Evolutionary conservation across 371 early-diverging fungal genomes (phyloP).

Genomic region (Mortierella sp.): DNA sequence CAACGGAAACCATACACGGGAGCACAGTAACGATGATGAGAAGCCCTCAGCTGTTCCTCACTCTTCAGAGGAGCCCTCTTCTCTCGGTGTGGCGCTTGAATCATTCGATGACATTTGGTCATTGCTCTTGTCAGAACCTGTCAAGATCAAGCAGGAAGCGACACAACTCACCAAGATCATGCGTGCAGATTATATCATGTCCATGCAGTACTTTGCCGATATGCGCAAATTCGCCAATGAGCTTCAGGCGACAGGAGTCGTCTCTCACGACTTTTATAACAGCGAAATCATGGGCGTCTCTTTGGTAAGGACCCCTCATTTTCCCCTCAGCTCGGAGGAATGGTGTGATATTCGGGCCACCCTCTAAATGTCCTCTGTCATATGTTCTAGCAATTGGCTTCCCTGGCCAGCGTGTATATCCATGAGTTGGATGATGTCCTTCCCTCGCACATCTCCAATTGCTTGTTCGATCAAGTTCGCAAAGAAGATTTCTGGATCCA

Average conservation of each 20-base stretch:
- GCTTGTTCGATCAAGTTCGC: slow-evolving; percentile 62
- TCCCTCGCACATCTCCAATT: slow-evolving; percentile 63
- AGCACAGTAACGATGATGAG: slow-evolving; percentile 33
- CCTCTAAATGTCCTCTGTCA: neutral
- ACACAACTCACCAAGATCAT: slow-evolving; percentile 54
- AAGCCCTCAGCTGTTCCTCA: slow-evolving; percentile 4
- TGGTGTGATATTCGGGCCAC: neutral
- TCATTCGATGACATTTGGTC: slow-evolving; percentile 61
- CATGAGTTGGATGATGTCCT: slow-evolving; percentile 74
- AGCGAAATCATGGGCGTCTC: slow-evolving; percentile 71
- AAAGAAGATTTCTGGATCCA: slow-evolving; percentile 63
- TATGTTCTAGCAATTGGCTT: slow-evolving; percentile 62
- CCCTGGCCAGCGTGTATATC: slow-evolving; percentile 65
- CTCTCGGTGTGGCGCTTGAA: neutral
- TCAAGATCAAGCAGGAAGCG: slow-evolving; percentile 9
- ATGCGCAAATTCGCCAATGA: slow-evolving; percentile 61
- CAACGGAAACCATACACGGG: slow-evolving; percentile 6
- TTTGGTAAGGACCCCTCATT: slow-evolving; percentile 28
- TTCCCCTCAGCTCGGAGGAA: neutral
- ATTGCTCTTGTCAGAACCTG: slow-evolving; percentile 47
- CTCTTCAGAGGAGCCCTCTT: neutral
- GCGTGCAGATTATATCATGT: slow-evolving; percentile 66
- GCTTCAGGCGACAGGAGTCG: slow-evolving; percentile 57
- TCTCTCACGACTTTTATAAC: slow-evolving; percentile 67
- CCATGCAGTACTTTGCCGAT: slow-evolving; percentile 68